phyloP scores from a whole-genome alignment of 78 protist species.

The slime mould (Dictyostelium discoideum) region DNA sequence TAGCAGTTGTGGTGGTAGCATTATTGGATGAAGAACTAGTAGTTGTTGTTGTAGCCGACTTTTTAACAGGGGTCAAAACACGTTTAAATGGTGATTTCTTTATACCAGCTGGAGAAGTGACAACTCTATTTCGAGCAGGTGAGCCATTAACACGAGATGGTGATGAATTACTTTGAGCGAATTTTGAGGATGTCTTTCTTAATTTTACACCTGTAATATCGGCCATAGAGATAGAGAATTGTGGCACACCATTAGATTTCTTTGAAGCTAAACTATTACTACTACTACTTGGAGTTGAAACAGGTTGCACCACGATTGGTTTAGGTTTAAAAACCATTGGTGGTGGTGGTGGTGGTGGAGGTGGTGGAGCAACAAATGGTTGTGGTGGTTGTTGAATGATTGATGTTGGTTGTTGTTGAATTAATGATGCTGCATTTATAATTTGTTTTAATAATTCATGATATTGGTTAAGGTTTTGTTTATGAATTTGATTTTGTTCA shows the following conservation, averaged over 20 bases:
- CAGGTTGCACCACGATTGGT: neutral
- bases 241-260: neutral
- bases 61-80: neutral
- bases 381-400: neutral
- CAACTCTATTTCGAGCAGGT: neutral
- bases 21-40: neutral
- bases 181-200: constrained; percentile 37
- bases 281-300: neutral
- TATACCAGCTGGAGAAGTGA: neutral
- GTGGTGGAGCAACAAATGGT: constrained; percentile 28
- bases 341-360: constrained; percentile 54
- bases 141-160: neutral
- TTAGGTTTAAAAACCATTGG: neutral
- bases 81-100: neutral
- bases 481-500: constrained; percentile 39
- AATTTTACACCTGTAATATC: constrained; percentile 57
- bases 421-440: constrained; percentile 37
- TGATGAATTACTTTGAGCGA: neutral
- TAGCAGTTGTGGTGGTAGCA: neutral
- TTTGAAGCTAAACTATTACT: neutral
- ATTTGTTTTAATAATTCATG: constrained; percentile 58
- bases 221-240: constrained; percentile 49
- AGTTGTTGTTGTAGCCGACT: neutral
- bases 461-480: constrained; percentile 54
- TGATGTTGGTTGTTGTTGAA: constrained; percentile 5